A percentile compares a stretch with the other conserved stretches of the same genome.
These are phyloP conservation scores for Rhizopogon sp. DNA, from an alignment of 768 basidiomycete genomes.

Conservation along the genomic window DNA sequence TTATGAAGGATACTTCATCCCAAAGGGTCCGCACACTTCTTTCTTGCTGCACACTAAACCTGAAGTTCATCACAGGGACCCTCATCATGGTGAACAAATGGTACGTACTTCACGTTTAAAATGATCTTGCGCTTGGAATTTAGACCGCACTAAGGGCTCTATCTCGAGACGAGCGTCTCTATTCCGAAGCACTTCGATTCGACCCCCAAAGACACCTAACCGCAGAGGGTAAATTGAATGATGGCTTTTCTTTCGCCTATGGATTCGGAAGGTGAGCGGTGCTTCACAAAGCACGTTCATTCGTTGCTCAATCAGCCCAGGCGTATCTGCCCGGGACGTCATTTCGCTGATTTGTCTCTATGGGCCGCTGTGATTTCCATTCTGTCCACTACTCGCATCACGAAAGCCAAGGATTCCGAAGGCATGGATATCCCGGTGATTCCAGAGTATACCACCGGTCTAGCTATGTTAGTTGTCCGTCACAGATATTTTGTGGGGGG, in stretches of 20 bases:
- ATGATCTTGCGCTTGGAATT: not conserved
- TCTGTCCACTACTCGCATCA: constrained; percentile 3
- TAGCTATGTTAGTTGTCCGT: not conserved
- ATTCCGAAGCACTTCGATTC: not conserved
- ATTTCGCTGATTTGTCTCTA: not conserved
- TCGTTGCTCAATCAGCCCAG: not conserved
- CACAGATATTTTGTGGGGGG: not conserved
- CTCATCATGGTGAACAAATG: not conserved
- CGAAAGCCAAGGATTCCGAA: constrained; percentile 2
- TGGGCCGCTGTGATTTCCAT: constrained; percentile 2
- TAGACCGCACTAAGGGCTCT: not conserved
- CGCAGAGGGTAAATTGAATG: not conserved
- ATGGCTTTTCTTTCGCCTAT: not conserved
- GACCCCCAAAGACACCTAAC: not conserved
- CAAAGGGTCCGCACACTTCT: constrained; percentile 8
- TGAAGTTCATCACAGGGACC: not conserved
- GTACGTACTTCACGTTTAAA: not conserved
- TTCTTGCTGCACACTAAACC: not conserved
- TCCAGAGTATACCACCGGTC: not conserved
- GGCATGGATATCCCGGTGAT: not conserved
- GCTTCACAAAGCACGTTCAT: not conserved
- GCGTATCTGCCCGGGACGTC: constrained; percentile 4
- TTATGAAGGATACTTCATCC: constrained; percentile 16
- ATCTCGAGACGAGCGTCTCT: not conserved
- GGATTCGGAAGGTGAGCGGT: not conserved